Base-by-base conservation (phyloP, 2,329 filamentous ascomycete genomes). In the Eurotiales sp. region DNA sequence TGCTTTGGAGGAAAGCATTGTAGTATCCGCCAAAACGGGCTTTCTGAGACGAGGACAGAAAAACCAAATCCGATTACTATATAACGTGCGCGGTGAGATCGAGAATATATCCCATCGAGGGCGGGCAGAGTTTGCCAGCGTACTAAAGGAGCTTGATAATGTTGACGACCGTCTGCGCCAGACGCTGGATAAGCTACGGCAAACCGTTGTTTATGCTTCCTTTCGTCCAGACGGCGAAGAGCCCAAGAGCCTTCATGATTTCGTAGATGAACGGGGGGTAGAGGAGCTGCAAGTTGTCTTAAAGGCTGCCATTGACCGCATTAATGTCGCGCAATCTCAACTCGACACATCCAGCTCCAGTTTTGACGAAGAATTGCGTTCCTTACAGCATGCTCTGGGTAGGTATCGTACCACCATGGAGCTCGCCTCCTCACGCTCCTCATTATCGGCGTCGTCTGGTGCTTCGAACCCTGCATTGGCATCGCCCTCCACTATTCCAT, bases 1-100 rank as follows among this genome's bases (percentile, higher is more conserved):
- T 27, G 81, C 88, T 29, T 78, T 96, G 57, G 88, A 95, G 64
- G 86, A 93, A 59, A 85, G 85, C 43, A 85, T 89, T 48, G 77
- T 91, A 8, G 78, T 95, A 3, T 80, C 80, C 19, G 84, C 88
- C 7, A 79, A 87, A 60, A 83, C 84, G 0, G 77, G 75, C n/a
- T 90, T 89, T 64, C 69, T 91, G 6, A 80, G 79, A 46, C 76
- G 74, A 8, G 83, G 82, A 36, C 81, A 90, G 52, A 72, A 71
- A 43, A 71, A 69, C 25, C 74, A 77, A 55, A 58, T 77, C n/a
- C 69, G 68, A 11, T 59, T 75, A 12, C 62, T 77, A 19, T 70
- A 71, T 41, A 63, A 64, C 46, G 70, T 77, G 15, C 70, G 72
- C 46, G 63, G 66, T 30, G 72, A 73, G 57, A 66, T 76, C 4